A percentile compares a stretch with the other conserved stretches of the same genome.
These are phyloP conservation scores for Spatholobus suberectus DNA, from an alignment of 306 rosid species.

Conservation along the genomic window DNA sequence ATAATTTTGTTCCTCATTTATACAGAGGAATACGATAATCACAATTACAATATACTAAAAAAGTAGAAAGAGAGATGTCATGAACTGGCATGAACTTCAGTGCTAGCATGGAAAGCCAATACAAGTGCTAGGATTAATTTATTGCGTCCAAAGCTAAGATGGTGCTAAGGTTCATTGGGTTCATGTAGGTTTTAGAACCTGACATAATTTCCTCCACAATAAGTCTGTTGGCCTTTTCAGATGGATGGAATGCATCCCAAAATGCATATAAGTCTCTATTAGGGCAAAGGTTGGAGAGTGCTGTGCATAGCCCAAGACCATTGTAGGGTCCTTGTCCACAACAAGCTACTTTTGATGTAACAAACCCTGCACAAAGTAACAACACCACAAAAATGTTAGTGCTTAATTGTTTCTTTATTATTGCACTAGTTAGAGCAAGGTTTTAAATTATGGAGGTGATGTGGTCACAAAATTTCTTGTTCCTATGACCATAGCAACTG, in stretches of 20 bases:
- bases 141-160: conserved; percentile 61
- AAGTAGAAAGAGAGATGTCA: not conserved
- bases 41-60: not conserved
- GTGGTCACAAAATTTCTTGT: too few species aligned
- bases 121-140: not conserved
- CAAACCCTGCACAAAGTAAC: conserved; percentile 53
- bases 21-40: not conserved
- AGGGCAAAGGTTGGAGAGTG: conserved; percentile 61
- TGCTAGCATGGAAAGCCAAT: not conserved
- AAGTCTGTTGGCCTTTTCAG: conserved; percentile 60
- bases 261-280: conserved; percentile 65
- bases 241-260: conserved; percentile 88
- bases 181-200: conserved; percentile 64
- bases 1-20: conserved; percentile 10
- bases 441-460: too few species aligned
- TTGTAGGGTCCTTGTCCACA: conserved; percentile 88
- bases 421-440: too few species aligned
- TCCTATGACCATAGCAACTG: too few species aligned
- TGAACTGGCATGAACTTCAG: not conserved
- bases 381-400: not conserved
- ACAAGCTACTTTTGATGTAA: conserved; percentile 69
- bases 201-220: conserved; percentile 53
- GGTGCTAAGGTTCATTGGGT: conserved; percentile 85
- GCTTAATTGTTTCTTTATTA: too few species aligned
- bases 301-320: conserved; percentile 76